Conservation (phyloP, 306 rosid genomes). For the Dicorynia guianensis region DNA sequence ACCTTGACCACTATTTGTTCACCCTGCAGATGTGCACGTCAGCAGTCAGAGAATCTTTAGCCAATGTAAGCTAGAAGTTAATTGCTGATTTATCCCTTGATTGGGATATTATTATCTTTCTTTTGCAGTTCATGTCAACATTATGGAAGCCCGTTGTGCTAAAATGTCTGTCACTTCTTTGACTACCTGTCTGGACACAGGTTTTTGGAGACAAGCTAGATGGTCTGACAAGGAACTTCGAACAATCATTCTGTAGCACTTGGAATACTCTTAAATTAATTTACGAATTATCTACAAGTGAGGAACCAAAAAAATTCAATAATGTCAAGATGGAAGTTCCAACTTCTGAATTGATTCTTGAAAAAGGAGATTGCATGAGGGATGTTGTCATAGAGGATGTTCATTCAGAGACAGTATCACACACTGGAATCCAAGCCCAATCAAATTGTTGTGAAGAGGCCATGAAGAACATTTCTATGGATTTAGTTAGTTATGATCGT, state of each 20-base stretch:
- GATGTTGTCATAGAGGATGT: slow-evolving; percentile 43
- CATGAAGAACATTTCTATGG: slow-evolving; percentile 44
- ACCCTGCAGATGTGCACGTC: slow-evolving; percentile 82
- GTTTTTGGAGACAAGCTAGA: slow-evolving; percentile 80
- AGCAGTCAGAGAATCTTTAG: slow-evolving; percentile 82
- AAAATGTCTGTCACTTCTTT: slow-evolving; percentile 49
- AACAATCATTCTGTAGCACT: slow-evolving; percentile 82
- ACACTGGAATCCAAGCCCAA: slow-evolving; percentile 38
- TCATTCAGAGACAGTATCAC: slow-evolving; percentile 38
- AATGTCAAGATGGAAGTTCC: slow-evolving; percentile 38
- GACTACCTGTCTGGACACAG: slow-evolving; percentile 59
- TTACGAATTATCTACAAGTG: slow-evolving; percentile 54
- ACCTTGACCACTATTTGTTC: slow-evolving; percentile 32
- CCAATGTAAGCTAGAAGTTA: slow-evolving; percentile 80
- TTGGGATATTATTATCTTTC: slow-evolving; percentile 51
- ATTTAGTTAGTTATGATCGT: slow-evolving; percentile 51
- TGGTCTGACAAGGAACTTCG: slow-evolving; percentile 76
- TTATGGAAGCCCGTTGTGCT: slow-evolving; percentile 50
- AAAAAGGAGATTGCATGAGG: slow-evolving; percentile 44
- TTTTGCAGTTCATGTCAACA: slow-evolving; percentile 41
- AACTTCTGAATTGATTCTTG: slow-evolving; percentile 39
- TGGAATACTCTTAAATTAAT: slow-evolving; percentile 76
- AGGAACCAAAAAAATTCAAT: slow-evolving; percentile 39
- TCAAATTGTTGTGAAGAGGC: slow-evolving; percentile 48
- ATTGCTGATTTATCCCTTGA: slow-evolving; percentile 48